These are phyloP conservation scores for Coccomyxa sp. DNA, from an alignment of 139 green algal species.

Conservation along the genomic window DNA sequence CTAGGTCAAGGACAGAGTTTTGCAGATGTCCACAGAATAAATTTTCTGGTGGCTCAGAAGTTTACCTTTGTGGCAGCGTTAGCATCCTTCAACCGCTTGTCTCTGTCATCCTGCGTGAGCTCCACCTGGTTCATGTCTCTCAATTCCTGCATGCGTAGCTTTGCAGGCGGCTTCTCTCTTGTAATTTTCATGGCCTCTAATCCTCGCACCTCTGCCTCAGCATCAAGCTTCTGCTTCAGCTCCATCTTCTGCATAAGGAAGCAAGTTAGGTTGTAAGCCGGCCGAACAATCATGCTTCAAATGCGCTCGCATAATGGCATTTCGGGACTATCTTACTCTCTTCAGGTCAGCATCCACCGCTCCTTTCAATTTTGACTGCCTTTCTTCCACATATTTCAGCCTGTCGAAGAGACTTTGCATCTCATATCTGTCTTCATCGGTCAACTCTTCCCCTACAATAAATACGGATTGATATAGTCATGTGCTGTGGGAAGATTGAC, in stretches of 20 bases:
- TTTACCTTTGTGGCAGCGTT: not conserved
- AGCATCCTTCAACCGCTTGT: slow-evolving; percentile 3
- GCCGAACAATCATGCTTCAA: not conserved
- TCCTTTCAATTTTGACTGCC: not conserved
- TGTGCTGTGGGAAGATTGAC: too few species aligned
- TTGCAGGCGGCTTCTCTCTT: not conserved
- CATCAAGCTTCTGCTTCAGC: not conserved
- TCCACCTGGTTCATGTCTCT: slow-evolving; percentile 8
- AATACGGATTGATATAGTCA: too few species aligned
- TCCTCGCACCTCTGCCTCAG: not conserved
- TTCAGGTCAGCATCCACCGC: not conserved
- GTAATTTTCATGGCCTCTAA: not conserved
- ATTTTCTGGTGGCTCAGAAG: not conserved
- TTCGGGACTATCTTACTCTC: not conserved
- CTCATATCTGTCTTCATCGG: not conserved
- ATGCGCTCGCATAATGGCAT: not conserved
- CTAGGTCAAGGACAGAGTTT: not conserved
- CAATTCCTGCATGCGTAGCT: slow-evolving; percentile 12
- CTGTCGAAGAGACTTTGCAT: not conserved
- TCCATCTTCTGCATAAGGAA: not conserved
- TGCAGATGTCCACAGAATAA: not conserved
- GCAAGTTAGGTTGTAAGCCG: not conserved
- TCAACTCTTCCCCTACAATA: not conserved
- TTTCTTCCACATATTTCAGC: not conserved
- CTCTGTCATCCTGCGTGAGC: slow-evolving; percentile 8